Evolutionary conservation across 805 yeast species (phyloP), one percentile per base, ranked within the genome.

Genomic region (Metschnikowia gruessii): DNA sequence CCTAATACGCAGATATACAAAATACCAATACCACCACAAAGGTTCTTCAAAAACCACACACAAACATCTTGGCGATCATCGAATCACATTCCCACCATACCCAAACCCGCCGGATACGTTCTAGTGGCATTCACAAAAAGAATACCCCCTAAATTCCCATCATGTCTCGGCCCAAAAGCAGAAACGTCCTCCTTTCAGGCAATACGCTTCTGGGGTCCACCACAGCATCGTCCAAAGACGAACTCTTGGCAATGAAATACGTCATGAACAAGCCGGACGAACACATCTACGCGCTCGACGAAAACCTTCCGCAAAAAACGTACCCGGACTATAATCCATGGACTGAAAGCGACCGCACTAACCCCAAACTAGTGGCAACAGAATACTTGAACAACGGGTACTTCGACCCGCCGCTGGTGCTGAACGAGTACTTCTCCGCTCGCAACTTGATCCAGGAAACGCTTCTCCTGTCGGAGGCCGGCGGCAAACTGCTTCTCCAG

Each of bases 261-360:
- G 57, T 48, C 48, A 66, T 72, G 70, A 63, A 62, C 5, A 56
- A 58, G 45, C 77, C 77, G 3, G 59, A 47, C 6, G 48, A 58
- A 4, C 53, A 61, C 15, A 54, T 72, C 13, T 72, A 65, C 47
- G 74, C 76, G 6, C 51, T 70, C 22, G 65, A 61, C 42, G 70
- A 61, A n/a, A 30, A 45, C 11, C 35, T 35, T 21, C 37, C 43
- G 7, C 41, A 33, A 9, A 34, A 42, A 33, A 65, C 65, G 7
- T 85, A 76, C 55, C 95, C 95, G 0, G 95, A 87, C 61, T 86
- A 79, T 59, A 66, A 64, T 33, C 84, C 89, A 0, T 87, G 95
- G 94, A 41, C 42, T 17, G 50, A 65, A 33, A 54, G 62, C 2
- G 58, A 59, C 12, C 58, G 50, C 9, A 41, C 56, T 22, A 82